These are phyloP conservation scores for Aspergillus sp. DNA, from an alignment of 2,329 filamentous ascomycete species.

Conservation along the genomic window DNA sequence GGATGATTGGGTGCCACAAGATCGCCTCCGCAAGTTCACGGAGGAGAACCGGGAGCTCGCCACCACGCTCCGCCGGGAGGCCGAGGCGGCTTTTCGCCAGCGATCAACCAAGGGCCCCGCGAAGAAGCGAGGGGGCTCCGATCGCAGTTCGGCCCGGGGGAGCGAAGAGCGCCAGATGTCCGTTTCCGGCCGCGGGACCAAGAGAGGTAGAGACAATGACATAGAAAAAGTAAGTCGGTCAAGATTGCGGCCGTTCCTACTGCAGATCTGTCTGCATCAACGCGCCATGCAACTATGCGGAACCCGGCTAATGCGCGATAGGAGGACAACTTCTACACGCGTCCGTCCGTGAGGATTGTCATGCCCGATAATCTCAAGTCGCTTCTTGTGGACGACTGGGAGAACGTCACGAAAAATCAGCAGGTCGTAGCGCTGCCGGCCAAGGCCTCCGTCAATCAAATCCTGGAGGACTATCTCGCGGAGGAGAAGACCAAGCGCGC, in stretches of 20 bases:
- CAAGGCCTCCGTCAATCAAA: slow-evolving; percentile 68
- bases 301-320: slow-evolving; percentile 38
- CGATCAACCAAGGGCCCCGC: slow-evolving; percentile 32
- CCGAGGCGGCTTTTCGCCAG: slow-evolving; percentile 34
- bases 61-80: slow-evolving; percentile 45
- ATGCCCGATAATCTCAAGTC: slow-evolving; percentile 90
- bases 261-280: neutral
- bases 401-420: slow-evolving; percentile 94
- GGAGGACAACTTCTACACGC: slow-evolving; percentile 84
- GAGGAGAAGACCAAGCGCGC: slow-evolving; percentile 67
- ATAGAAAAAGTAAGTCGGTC: slow-evolving; percentile 45
- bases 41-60: slow-evolving; percentile 94
- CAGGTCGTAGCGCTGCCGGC: slow-evolving; percentile 85
- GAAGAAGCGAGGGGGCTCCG: slow-evolving; percentile 43
- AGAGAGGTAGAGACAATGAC: slow-evolving; percentile 46
- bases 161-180: slow-evolving; percentile 48
- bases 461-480: slow-evolving; percentile 77
- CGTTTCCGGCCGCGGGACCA: slow-evolving; percentile 43
- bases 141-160: slow-evolving; percentile 42
- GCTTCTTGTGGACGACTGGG: slow-evolving; percentile 95
- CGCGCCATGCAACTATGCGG: neutral
- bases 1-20: slow-evolving; percentile 97
- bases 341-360: slow-evolving; percentile 80
- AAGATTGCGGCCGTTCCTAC: neutral
- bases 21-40: slow-evolving; percentile 89